phyloP scores from a whole-genome alignment of 129 eudicot species.

The Lactuca sativa region DNA sequence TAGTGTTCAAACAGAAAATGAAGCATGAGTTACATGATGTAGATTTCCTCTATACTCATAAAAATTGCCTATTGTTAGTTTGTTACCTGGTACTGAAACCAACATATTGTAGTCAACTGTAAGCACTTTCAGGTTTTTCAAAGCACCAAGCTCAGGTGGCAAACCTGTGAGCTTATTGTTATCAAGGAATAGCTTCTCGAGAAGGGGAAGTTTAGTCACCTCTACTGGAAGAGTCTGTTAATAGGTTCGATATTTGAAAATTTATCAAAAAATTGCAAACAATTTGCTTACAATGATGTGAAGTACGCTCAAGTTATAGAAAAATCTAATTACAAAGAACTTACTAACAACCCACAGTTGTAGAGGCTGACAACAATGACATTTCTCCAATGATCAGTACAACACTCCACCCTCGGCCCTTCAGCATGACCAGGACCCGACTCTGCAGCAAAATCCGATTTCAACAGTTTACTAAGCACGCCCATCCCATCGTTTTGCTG shows the following conservation, averaged over 20 bases:
- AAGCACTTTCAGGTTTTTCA: constrained; percentile 84
- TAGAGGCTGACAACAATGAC: constrained; percentile 72
- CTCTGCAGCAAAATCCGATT: constrained; percentile 49
- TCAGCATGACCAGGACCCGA: constrained; percentile 31
- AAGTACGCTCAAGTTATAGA: not conserved
- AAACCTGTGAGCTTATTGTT: constrained; percentile 70
- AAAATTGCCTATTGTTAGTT: not conserved
- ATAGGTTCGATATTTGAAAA: constrained; percentile 9
- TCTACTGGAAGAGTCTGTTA: constrained; percentile 82
- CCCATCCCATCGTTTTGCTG: constrained; percentile 91
- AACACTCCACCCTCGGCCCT: constrained; percentile 34
- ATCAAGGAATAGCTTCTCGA: constrained; percentile 92
- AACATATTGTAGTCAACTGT: constrained; percentile 85
- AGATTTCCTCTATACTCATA: not conserved
- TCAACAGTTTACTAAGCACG: constrained; percentile 71
- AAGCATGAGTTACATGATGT: constrained; percentile 11
- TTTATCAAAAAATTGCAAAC: constrained; percentile 1
- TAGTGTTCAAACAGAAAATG: constrained; percentile 19
- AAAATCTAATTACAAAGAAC: constrained; percentile 24
- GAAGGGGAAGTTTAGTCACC: constrained; percentile 76
- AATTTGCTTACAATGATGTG: not conserved
- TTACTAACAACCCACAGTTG: constrained; percentile 68
- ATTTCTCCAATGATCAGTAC: constrained; percentile 75
- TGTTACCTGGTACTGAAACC: constrained; percentile 84
- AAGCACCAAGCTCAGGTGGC: constrained; percentile 91